Conservation (phyloP, 495 filamentous ascomycete genomes). For the Xylaria sp. region DNA sequence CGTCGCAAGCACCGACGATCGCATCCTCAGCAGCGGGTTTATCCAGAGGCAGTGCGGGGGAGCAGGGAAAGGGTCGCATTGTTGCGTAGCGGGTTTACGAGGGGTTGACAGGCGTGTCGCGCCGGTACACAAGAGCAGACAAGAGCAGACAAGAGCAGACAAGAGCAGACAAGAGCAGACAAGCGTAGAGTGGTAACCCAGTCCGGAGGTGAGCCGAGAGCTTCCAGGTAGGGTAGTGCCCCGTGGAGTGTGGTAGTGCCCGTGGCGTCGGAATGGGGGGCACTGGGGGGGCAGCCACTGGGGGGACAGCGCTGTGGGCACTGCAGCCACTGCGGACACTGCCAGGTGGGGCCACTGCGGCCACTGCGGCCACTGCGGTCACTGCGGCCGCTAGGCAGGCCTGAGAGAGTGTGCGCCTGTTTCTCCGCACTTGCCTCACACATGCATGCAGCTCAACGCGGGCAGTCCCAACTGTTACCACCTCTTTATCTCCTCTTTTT, state of each 20-base stretch:
- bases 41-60: conserved; percentile 17
- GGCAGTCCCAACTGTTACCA: conserved; percentile 22
- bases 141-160: background rate
- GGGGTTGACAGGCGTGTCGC: conserved; percentile 14
- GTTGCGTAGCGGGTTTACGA: conserved; percentile 18
- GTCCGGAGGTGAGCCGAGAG: conserved; percentile 26
- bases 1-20: conserved; percentile 1
- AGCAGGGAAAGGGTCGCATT: conserved; percentile 16
- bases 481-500: conserved; percentile 19
- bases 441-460: conserved; percentile 29
- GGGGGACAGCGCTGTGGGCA: no score
- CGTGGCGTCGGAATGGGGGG: conserved; percentile 28
- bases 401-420: conserved; percentile 16
- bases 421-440: conserved; percentile 29
- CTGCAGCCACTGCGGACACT: no score
- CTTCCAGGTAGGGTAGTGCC: conserved; percentile 30
- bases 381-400: background rate
- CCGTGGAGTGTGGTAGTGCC: conserved; percentile 28
- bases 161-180: no score
- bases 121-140: background rate
- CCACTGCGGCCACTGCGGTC: background rate
- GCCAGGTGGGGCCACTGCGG: no score
- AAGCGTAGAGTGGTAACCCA: conserved; percentile 17
- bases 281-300: no score
- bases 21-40: conserved; percentile 3